Percentiles rank a stretch among this genome's conserved stretches.
Evolutionary conservation across 2,329 filamentous ascomycete genomes (phyloP).

Genomic region (Coleophoma crateriformis): DNA sequence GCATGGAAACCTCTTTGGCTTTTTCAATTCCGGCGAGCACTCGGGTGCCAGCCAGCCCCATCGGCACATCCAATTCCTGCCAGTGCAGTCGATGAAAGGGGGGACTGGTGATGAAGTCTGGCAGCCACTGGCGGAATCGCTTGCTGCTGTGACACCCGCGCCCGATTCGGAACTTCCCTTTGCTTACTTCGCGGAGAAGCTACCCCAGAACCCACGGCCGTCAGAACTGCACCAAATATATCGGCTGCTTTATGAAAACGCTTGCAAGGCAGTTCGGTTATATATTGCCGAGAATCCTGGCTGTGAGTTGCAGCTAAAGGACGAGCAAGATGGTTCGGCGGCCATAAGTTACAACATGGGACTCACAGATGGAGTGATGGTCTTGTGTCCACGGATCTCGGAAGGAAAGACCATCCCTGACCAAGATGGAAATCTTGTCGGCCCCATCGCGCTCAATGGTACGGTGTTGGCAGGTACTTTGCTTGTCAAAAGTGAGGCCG

Average conservation of each 20-base stretch:
- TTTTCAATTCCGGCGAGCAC: slow-evolving; percentile 56
- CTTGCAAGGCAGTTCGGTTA: slow-evolving; percentile 4
- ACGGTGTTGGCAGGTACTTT: slow-evolving; percentile 60
- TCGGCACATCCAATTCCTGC: slow-evolving; percentile 66
- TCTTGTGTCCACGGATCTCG: slow-evolving; percentile 46
- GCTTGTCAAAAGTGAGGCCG: slow-evolving; percentile 51
- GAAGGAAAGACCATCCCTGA: slow-evolving; percentile 37
- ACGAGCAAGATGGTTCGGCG: slow-evolving; percentile 20
- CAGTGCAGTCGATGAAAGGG: slow-evolving; percentile 55
- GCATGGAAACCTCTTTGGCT: slow-evolving; percentile 36
- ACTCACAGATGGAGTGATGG: slow-evolving; percentile 48
- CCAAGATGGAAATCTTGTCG: slow-evolving; percentile 16
- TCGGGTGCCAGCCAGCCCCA: slow-evolving; percentile 70
- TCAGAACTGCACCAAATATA: slow-evolving; percentile 20
- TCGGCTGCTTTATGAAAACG: slow-evolving; percentile 15
- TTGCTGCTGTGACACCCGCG: slow-evolving; percentile 13
- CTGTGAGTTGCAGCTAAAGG: not conserved
- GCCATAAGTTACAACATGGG: slow-evolving; percentile 60
- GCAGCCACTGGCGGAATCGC: slow-evolving; percentile 40
- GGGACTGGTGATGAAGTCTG: slow-evolving; percentile 36
- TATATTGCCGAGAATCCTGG: slow-evolving; percentile 1
- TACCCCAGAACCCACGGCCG: slow-evolving; percentile 11
- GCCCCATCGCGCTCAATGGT: slow-evolving; percentile 44
- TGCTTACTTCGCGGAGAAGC: slow-evolving; percentile 18
- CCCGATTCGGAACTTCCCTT: slow-evolving; percentile 20